These are phyloP conservation scores for Hapsidospora chrysogenum DNA, from an alignment of 495 filamentous ascomycete species.

Conservation along the genomic window DNA sequence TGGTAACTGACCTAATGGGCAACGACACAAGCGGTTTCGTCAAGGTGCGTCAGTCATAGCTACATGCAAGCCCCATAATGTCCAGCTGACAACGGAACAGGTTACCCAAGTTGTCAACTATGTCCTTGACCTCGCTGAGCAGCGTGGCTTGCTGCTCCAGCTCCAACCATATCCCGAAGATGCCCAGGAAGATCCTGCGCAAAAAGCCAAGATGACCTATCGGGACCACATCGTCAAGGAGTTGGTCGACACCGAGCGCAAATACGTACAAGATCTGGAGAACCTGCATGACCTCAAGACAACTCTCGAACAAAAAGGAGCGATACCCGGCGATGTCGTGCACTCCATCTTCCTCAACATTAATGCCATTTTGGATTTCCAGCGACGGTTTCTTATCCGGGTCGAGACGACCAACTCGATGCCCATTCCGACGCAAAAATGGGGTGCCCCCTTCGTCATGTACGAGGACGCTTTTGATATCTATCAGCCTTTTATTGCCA, in stretches of 20 bases:
- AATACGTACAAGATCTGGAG: slow-evolving; percentile 97
- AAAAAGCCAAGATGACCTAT: slow-evolving; percentile 48
- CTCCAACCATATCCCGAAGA: slow-evolving; percentile 25
- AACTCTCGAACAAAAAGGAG: slow-evolving; percentile 67
- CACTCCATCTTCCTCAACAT: slow-evolving; percentile 95
- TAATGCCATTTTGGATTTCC: slow-evolving; percentile 86
- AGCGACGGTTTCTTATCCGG: slow-evolving; percentile 81
- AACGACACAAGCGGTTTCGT: slow-evolving; percentile 95
- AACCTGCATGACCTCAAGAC: slow-evolving; percentile 88
- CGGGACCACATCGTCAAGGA: slow-evolving; percentile 80
- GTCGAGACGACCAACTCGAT: slow-evolving; percentile 88
- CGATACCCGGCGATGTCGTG: slow-evolving; percentile 75
- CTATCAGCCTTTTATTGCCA: slow-evolving; percentile 94
- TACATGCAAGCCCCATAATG: neutral
- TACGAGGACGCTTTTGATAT: slow-evolving; percentile 67
- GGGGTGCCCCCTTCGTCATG: slow-evolving; percentile 71
- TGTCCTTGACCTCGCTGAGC: slow-evolving; percentile 72
- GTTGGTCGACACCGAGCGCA: slow-evolving; percentile 82
- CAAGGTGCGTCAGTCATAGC: slow-evolving; percentile 38
- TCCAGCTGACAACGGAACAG: slow-evolving; percentile 5
- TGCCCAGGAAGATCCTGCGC: slow-evolving; percentile 20
- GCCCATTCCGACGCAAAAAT: slow-evolving; percentile 64
- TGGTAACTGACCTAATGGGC: slow-evolving; percentile 80
- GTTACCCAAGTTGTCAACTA: slow-evolving; percentile 64
- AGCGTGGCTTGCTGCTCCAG: slow-evolving; percentile 50